Evolutionary conservation across 2,329 filamentous ascomycete genomes (phyloP), one percentile per base, ranked within the genome.

Genomic region (Cadophora sp.): DNA sequence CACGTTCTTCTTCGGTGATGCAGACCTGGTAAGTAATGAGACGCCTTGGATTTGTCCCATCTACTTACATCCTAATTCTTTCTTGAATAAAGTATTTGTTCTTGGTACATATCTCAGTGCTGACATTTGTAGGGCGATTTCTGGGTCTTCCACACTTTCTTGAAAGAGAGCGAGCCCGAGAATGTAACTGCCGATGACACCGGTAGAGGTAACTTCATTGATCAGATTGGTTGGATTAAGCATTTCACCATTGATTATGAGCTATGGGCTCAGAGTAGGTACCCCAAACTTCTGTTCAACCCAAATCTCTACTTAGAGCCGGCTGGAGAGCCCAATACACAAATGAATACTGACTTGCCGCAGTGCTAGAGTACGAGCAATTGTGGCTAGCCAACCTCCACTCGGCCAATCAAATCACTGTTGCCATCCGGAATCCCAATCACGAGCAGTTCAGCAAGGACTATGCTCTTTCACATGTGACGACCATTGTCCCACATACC

Each of bases 1-100:
- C 46, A 31, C 50, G 0, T 66, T 66, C 34, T 66, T 62, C 46
- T 61, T 66, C 34, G 56, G 64, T 22, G 64, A 62, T 46, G 37
- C 16, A 19, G 22, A 43, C n/a, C 12, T 55, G 19, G 56, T 59
- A 27, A 26, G 56, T 27, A 7, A 40, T 8, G 3, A 59, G 2
- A 19, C 22, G 27, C 19, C 2, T 40, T 14, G 8, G 7, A 48
- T 22, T 22, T 8, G 4, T 48, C 22, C 6, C 43, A 43, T 43
- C 40, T 43, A 5, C 5, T 11, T 6, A 6, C 31, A 34, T 34
- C 11, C 11, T 43, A 4, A 4, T 6, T 43, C 4, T 43, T 19
- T 43, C 16, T 2, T 16, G 12, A 19, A 16, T 19, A 14, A 14
- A 16, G 19, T 43, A 19, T 19, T 19, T 19, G 40, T 43, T 43